Evolutionary conservation across 1,139 yeast species (phyloP).

Genomic region (Yamadazyma buinensis): DNA sequence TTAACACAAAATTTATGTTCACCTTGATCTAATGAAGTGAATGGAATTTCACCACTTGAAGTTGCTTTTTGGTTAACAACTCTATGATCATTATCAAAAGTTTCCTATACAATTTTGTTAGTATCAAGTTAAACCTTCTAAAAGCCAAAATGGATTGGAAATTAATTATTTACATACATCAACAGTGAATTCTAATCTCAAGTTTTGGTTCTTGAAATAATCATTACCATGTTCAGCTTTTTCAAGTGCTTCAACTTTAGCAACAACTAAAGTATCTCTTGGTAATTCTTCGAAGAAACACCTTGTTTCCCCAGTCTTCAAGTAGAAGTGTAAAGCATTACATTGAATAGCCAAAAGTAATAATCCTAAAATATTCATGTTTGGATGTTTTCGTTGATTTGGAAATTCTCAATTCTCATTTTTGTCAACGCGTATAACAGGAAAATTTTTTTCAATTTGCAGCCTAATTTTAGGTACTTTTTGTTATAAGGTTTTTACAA

Average conservation of each 20-base stretch:
- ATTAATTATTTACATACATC: conserved; percentile 20
- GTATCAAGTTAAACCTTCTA: no score
- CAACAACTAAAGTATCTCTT: conserved; percentile 41
- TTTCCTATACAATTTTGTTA: conserved; percentile 23
- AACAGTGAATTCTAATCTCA: conserved; percentile 39
- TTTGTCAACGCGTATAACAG: conserved; percentile 4
- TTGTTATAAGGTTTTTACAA: no score
- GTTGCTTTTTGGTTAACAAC: conserved; percentile 40
- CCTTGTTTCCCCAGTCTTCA: conserved; percentile 42
- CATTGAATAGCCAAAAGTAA: conserved; percentile 15
- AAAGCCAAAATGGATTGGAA: no score
- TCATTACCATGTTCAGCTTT: conserved; percentile 26
- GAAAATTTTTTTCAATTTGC: conserved; percentile 2
- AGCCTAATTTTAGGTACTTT: no score
- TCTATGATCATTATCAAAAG: conserved; percentile 45
- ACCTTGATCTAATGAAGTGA: conserved; percentile 42
- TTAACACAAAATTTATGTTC: conserved; percentile 49
- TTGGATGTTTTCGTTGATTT: conserved; percentile 2
- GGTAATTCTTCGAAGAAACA: conserved; percentile 47
- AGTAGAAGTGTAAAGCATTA: conserved; percentile 43
- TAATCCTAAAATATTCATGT: conserved; percentile 10
- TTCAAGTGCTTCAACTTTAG: conserved; percentile 43
- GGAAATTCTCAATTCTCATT: no score
- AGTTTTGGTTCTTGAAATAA: conserved; percentile 28
- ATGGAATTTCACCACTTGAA: conserved; percentile 40